Base-by-base conservation (phyloP, 768 basidiomycete genomes). In the Tylopilus vinaceipallidus region DNA sequence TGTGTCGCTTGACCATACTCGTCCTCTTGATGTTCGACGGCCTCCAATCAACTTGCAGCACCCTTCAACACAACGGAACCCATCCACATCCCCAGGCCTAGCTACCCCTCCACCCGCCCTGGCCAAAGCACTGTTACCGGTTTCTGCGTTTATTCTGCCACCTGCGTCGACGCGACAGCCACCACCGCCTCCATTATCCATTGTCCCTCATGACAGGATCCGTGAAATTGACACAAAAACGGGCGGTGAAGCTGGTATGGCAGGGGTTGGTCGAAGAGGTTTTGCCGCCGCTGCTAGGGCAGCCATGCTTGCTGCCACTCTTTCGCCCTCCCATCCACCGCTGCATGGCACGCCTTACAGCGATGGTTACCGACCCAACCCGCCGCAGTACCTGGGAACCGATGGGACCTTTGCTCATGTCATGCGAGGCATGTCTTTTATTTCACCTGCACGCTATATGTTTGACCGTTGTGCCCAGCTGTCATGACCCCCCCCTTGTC, bases 241-340 rank as follows among this genome's bases (percentile, higher is more conserved):
- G 3, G 88, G 88, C 4, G 88, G 88, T 7, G 82, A 75, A 45
- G 88, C 88, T 9, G 88, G 88, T 1, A 94, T 95, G 92, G 92
- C 92, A 1, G 92, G 92, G 9, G 91, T 95, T 7, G 92, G 92
- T 8, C 73, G 92, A 52, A 73, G 91, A 56, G 92, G 89, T 1
- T 93, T 93, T 51, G 76, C 75, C 12, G 88, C 91, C 16, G 88
- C 81, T 10, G 82, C 85, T 45, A 81, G 82, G 37, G 84, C 83
- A 0, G 82, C 81, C 8, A 71, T 83, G 74, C 69, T 76, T 52
- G 49, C 71, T 29, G 16, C 64, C 20, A 46, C 61, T 33, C 46
- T 42, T 39, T 16, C 65, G 11, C 53, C 63, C 27, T 38, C 39
- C n/a, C 48, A 46, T 24, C 53, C 37, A 17, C 45, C 37, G 22